Evolutionary conservation across 441 rosid genomes (phyloP), one percentile per base, ranked within the genome.

Genomic region (Eruca vesicaria): DNA sequence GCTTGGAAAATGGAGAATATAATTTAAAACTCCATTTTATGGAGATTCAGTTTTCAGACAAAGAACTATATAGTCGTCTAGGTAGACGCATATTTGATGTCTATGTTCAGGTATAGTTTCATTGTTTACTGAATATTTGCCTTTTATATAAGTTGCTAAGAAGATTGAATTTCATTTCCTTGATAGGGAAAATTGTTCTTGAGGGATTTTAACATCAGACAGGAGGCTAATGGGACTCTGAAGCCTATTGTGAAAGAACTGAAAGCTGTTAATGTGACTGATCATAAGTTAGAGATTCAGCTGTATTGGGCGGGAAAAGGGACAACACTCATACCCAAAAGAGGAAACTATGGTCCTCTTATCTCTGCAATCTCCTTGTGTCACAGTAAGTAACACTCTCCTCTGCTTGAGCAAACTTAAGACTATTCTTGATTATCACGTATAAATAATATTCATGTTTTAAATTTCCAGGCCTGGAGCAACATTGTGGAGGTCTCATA

Each of bases 81-180:
- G 92, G 88, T 5, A 84, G 80, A 52, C 86, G 90, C 48, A 6
- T 81, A 4, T 90, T 89, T 76, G 84, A 89, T 79, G 74, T 90
- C 52, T 90, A 80, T 74, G 59, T 89, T 82, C 92, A 90, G 93
- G 96, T 87, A 73, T 26, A 78, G 38, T 29, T 0, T 31, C 0
- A n/a, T 8, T 21, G 1, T 6, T 15, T 36, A 29, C 43, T 57
- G 9, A 56, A n/a, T 63, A 16, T 3, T 28, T 59, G 6, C 50
- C 0, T 43, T 43, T 19, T 53, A 3, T 56, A 21, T 16, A 45
- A 48, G 21, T 33, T 53, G 6, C 16, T 4, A 38, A 21, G 3
- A 36, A 32, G 41, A 31, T 59, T 58, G 59, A 32, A 16, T 0
- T 3, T 45, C 20, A 50, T 36, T 38, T 43, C 10, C 55, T 48